phyloP scores from a whole-genome alignment of 139 green algal genomes.

The Closterium sp. region DNA sequence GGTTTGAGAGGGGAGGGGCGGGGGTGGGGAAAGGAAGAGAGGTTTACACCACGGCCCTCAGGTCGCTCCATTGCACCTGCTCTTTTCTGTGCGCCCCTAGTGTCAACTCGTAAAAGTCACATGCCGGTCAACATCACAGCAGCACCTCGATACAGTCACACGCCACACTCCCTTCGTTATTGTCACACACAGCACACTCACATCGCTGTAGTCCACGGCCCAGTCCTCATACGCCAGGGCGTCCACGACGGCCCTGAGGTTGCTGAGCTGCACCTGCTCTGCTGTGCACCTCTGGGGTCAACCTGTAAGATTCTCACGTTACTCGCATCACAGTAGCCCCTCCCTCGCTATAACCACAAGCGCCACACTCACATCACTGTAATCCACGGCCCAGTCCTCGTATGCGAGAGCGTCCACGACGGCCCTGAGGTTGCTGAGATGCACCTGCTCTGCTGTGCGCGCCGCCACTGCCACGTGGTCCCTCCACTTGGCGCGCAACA shows the following conservation, averaged over 20 bases:
- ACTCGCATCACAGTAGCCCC: no score
- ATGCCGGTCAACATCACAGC: conserved; percentile 28
- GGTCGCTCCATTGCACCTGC: not conserved
- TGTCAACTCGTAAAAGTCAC: conserved; percentile 31
- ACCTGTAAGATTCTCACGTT: no score
- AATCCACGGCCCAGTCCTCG: conserved; percentile 35
- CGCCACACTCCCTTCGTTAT: not conserved
- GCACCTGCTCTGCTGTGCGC: not conserved
- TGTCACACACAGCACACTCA: conserved; percentile 1
- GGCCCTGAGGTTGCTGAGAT: not conserved
- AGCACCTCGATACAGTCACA: not conserved
- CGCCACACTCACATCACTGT: no score
- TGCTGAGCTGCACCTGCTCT: conserved; percentile 8
- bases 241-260: not conserved
- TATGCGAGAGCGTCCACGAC: conserved; percentile 26
- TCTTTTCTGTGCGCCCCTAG: not conserved
- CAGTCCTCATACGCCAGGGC: conserved; percentile 39
- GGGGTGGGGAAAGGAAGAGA: not conserved
- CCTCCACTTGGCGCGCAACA: not conserved
- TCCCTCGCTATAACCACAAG: no score
- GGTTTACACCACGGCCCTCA: not conserved
- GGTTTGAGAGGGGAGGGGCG: not conserved
- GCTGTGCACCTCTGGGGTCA: no score
- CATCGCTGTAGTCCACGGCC: conserved; percentile 37
- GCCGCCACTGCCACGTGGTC: not conserved